Percentiles rank a stretch among this genome's conserved stretches.
Evolutionary conservation across 2,329 filamentous ascomycete genomes (phyloP).

Genomic region (Magnaporthiopsis poae): DNA sequence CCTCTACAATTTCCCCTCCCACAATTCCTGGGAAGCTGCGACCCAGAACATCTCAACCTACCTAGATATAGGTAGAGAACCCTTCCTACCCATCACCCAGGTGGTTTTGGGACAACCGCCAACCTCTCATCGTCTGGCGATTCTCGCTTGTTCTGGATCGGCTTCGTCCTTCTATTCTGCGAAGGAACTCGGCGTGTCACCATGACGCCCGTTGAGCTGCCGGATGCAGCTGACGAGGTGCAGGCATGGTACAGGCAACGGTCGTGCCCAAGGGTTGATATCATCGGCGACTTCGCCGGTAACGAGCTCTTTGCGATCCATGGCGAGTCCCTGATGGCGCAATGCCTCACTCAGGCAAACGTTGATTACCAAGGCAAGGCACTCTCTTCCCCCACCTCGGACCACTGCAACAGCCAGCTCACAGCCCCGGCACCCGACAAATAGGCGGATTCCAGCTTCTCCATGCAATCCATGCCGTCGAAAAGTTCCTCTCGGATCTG

Average conservation of each 20-base stretch:
- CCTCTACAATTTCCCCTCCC: not conserved
- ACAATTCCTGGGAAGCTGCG: too few species aligned
- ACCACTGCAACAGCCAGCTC: not conserved
- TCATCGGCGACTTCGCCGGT: constrained; percentile 68
- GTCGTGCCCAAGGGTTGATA: constrained; percentile 36
- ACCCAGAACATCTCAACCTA: too few species aligned
- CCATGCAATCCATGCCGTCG: constrained; percentile 60
- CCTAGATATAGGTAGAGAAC: not conserved
- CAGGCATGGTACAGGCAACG: not conserved
- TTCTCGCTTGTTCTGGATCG: not conserved
- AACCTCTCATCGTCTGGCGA: too few species aligned
- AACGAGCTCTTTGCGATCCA: constrained; percentile 64
- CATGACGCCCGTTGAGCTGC: not conserved
- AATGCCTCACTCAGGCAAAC: constrained; percentile 51
- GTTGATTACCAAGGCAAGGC: constrained; percentile 51
- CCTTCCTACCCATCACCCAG: not conserved
- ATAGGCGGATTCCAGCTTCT: constrained; percentile 58
- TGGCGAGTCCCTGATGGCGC: constrained; percentile 59
- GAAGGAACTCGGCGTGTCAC: not conserved
- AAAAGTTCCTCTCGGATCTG: constrained; percentile 53
- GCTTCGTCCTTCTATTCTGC: not conserved
- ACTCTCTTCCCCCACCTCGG: not conserved
- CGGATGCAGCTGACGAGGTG: not conserved
- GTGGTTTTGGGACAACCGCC: not conserved
- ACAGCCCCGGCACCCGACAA: not conserved